Evolutionary conservation across 331 rosid genomes (phyloP), one percentile per base, ranked within the genome.

Genomic region (Quercus lobata): DNA sequence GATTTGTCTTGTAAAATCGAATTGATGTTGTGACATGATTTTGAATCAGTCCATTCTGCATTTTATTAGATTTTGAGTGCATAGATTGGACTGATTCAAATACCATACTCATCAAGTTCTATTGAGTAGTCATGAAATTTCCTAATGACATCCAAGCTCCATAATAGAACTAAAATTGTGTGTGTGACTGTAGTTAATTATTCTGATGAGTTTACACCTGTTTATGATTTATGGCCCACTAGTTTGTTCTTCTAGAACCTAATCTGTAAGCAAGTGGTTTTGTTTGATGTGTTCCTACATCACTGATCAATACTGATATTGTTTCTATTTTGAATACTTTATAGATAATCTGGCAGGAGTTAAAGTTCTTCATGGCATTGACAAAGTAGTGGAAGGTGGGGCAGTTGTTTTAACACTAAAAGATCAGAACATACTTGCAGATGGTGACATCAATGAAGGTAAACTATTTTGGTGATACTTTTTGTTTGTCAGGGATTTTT

Each of bases 301-400:
- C 72, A 32, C 52, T 65, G 57, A 22, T 66, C 56, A 49, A 49
- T 24, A 49, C 69, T 34, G n/a, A 72, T 61, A 11, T 72, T 57
- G 72, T 66, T 57, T 74, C 57, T 25, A 55, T 80, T 49, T 79
- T 58, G 53, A 62, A 30, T 9, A 63, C 57, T 79, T 69, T 53
- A 78, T 86, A 95, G 95, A 77, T 81, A 87, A 87, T 85, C 80
- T 95, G 76, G 92, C 93, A 2, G 98, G 99, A 65, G 89, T 90
- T 87, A 95, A 95, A 91, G 98, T 93, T 78, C 96, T 95, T 78
- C 97, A 93, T 83, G 99, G 98, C 73, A 57, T 95, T 71, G 98
- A 95, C 81, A 95, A 92, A 93, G 98, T 93, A 78, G 83, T 91
- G 70, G 96, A 91, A 84, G 99, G 99, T 1, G 98, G 96, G 46